Percentiles rank a stretch among this genome's conserved stretches.
Evolutionary conservation across 1,139 yeast species (phyloP).

Genomic region (Diutina mesorugosa): DNA sequence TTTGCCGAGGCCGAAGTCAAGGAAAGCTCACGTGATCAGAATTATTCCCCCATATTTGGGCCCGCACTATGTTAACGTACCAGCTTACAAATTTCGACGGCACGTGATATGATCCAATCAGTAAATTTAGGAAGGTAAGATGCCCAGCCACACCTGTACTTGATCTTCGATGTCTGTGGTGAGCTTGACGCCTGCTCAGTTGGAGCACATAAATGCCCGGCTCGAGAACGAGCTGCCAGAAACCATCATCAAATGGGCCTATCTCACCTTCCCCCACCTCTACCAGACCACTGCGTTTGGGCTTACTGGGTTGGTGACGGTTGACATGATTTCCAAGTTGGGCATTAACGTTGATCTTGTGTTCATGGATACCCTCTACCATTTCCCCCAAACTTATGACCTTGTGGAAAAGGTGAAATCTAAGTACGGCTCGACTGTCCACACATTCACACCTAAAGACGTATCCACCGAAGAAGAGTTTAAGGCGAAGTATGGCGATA

Average conservation of each 20-base stretch:
- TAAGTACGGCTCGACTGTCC: conserved; percentile 42
- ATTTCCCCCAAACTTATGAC: conserved; percentile 85
- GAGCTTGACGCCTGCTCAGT: conserved; percentile 14
- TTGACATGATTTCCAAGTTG: conserved; percentile 63
- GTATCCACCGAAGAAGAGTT: conserved; percentile 53
- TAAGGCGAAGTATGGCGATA: conserved; percentile 52
- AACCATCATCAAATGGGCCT: conserved; percentile 73
- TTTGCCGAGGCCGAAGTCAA: background rate
- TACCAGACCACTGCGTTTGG: conserved; percentile 95
- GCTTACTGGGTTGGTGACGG: conserved; percentile 76
- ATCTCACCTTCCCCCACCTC: conserved; percentile 65
- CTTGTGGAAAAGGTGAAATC: conserved; percentile 45
- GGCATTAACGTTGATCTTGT: conserved; percentile 55
- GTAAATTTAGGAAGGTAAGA: background rate
- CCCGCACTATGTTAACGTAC: background rate
- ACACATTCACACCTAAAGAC: conserved; percentile 54
- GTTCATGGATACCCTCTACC: conserved; percentile 83
- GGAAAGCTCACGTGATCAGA: background rate
- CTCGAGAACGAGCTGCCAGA: conserved; percentile 48
- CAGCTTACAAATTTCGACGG: background rate
- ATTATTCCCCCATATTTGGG: too few relatives aligned
- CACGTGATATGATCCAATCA: background rate
- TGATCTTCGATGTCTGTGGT: background rate
- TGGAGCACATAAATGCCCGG: conserved; percentile 50
- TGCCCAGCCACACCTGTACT: background rate